A percentile compares a stretch with the other conserved stretches of the same genome.
phyloP scores from a whole-genome alignment of 2,329 filamentous ascomycete species.

The Penicillium concentricum region DNA sequence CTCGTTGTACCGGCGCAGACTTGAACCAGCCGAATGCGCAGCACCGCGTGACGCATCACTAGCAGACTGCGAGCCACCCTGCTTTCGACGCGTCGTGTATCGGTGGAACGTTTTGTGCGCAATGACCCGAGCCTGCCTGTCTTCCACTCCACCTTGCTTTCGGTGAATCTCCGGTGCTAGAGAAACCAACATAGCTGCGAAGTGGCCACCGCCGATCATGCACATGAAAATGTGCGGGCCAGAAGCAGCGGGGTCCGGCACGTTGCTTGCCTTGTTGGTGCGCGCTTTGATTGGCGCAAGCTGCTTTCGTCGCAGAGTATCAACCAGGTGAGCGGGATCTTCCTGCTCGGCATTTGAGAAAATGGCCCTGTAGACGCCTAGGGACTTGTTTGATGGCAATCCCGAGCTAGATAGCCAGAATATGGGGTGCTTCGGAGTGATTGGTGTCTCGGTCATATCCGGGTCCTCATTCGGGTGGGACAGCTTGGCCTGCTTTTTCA shows the following conservation, averaged over 20 bases:
- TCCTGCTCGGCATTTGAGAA: conserved; percentile 72
- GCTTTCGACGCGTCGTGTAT: conserved; percentile 93
- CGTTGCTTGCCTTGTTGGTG: conserved; percentile 36
- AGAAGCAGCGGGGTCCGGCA: conserved; percentile 46
- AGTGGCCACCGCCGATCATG: conserved; percentile 98
- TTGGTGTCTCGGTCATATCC: conserved; percentile 45
- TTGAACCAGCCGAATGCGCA: conserved; percentile 90
- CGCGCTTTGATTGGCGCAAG: conserved; percentile 59
- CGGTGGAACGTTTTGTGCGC: conserved; percentile 98
- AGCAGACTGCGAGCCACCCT: conserved; percentile 90
- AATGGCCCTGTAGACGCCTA: conserved; percentile 82
- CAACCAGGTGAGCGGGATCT: conserved; percentile 60
- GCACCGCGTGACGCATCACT: conserved; percentile 93
- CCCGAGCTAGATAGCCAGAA: conserved; percentile 80
- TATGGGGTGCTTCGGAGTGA: conserved; percentile 68
- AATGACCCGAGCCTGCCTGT: conserved; percentile 80
- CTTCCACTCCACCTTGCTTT: conserved; percentile 67
- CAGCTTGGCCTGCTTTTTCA: conserved; percentile 80
- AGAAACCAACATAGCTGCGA: conserved; percentile 93
- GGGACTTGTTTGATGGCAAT: conserved; percentile 73
- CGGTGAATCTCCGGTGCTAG: conserved; percentile 77
- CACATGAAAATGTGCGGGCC: conserved; percentile 90
- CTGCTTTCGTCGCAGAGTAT: conserved; percentile 74
- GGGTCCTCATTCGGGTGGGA: conserved; percentile 51
- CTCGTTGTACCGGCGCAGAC: conserved; percentile 89